Evolutionary conservation across 139 green algal genomes (phyloP).

Genomic region (Coelastrella sp.): DNA sequence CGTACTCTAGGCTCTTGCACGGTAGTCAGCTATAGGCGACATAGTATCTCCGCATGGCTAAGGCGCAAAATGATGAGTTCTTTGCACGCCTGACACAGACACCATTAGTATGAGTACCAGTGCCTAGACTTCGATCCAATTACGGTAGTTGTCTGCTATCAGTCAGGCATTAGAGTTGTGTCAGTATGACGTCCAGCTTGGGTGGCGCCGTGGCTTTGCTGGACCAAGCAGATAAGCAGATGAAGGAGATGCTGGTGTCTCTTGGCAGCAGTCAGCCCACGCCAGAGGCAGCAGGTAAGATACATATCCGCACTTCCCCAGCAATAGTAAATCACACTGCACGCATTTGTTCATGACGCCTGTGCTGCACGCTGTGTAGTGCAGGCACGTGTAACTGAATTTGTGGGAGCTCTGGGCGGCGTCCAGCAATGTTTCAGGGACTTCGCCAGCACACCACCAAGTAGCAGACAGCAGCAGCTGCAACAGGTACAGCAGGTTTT

Average conservation of each 20-base stretch:
- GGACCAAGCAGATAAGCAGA: neutral
- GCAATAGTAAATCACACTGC: neutral
- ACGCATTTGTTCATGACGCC: neutral
- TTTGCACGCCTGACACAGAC: too few relatives aligned
- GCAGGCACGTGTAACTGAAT: neutral
- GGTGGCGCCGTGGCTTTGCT: neutral
- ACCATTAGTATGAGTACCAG: too few relatives aligned
- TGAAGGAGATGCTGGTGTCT: neutral
- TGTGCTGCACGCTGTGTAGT: neutral
- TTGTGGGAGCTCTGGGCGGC: neutral
- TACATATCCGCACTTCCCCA: neutral
- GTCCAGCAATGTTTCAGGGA: neutral
- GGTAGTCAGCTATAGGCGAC: too few relatives aligned
- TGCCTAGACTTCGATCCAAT: too few relatives aligned
- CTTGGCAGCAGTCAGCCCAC: neutral
- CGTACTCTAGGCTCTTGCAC: too few relatives aligned
- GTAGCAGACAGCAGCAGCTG: conserved; percentile 6
- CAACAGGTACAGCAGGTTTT: neutral
- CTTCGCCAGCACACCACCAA: neutral
- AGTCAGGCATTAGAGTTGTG: too few relatives aligned
- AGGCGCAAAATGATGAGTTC: too few relatives aligned
- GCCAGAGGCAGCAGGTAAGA: neutral
- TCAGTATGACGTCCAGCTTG: neutral
- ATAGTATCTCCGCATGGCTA: too few relatives aligned
- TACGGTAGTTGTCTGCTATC: too few relatives aligned